These are phyloP conservation scores for Erythrophleum ivorense DNA, from an alignment of 331 rosid species.

Conservation along the genomic window DNA sequence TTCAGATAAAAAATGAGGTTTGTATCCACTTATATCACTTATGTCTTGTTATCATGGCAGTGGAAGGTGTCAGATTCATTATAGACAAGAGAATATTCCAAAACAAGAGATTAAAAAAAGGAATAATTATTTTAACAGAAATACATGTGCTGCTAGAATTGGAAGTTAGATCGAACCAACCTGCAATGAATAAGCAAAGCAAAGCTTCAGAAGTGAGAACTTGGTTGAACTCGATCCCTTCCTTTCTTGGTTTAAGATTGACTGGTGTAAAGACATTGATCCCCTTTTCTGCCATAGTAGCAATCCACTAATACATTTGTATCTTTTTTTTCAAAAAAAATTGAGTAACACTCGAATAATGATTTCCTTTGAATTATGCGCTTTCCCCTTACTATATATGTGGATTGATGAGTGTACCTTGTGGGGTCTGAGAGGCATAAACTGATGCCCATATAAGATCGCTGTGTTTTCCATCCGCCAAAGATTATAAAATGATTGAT, in stretches of 20 bases:
- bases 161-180: not conserved
- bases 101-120: not conserved
- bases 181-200: constrained; percentile 8
- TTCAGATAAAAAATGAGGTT: not conserved
- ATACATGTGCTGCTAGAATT: constrained; percentile 2
- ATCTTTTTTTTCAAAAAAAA: not conserved
- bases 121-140: not conserved
- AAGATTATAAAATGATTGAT: not conserved
- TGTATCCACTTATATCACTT: constrained; percentile 19
- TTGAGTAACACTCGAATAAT: not conserved
- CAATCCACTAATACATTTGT: not conserved
- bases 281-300: not conserved
- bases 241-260: not conserved
- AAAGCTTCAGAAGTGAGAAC: not conserved
- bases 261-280: not conserved
- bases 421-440: constrained; percentile 17
- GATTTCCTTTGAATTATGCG: constrained; percentile 11
- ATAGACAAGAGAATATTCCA: too few species aligned
- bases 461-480: not conserved
- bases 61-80: not conserved
- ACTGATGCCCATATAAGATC: too few species aligned
- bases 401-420: not conserved
- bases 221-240: not conserved
- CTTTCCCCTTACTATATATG: not conserved
- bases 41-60: constrained; percentile 6